Base-by-base conservation (phyloP, 257 asterid species). In the Lycium ferocissimum region DNA sequence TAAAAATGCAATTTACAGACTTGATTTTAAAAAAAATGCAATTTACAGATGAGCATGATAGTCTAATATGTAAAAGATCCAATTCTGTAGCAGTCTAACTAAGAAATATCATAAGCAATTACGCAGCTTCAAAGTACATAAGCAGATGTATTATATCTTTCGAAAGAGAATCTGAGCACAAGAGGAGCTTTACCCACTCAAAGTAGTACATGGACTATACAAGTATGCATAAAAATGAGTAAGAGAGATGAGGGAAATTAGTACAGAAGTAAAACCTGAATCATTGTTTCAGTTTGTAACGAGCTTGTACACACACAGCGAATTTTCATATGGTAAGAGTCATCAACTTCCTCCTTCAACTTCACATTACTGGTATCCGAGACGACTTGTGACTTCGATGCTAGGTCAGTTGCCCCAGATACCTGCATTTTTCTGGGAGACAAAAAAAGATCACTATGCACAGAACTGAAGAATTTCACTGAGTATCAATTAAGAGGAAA, bases 281-380 rank as follows among this genome's bases (percentile, higher is more conserved):
- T 91, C 98, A 92, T 88, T 62, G 99, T 89, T 83, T 94, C 99
- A 78, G 93, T 93, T 82, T 87, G 89, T 82, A 93, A 87, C 2
- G 95, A 86, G 87, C 93, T 95, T 87, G 97, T 96, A 83, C 99
- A 97, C 57, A 92, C 89, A 86, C 99, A 97, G 54, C 99, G 99
- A 63, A 92, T 89, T 90, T 93, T 97, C 86, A 84, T 81, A 79
- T 89, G 95, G 89, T 88, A 86, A 79, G 97, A 73, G 49, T 92
- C 96, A 86, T 90, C 98, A 79, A 43, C 62, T 89, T 95, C 98
- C 86, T 94, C 98, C 86, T 92, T 93, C 58, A 65, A 83, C 88
- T 89, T 89, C 71, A 89, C 85, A 82, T 82, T 84, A 69, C 92
- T 85, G 88, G 91, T 89, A 85, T 97, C 98, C 26, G 98, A 92